phyloP scores from a whole-genome alignment of 2,329 filamentous ascomycete species.

The Ascochyta clinopodiicola region DNA sequence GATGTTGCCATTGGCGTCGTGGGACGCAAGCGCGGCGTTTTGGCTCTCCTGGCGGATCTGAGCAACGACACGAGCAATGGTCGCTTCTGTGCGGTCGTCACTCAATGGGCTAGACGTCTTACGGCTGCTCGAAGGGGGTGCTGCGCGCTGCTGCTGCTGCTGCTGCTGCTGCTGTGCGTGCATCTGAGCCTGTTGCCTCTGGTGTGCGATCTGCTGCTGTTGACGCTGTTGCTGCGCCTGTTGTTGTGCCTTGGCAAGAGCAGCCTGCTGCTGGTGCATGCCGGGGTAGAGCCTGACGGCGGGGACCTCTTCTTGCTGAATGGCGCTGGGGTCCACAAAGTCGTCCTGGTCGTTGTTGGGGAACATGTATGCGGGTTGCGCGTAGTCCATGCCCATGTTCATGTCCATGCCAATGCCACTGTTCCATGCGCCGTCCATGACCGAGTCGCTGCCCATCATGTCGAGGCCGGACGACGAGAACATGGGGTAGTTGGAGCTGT shows the following conservation, averaged over 20 bases:
- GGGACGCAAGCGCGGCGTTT: slow-evolving; percentile 56
- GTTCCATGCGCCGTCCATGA: slow-evolving; percentile 64
- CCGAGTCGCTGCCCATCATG: slow-evolving; percentile 63
- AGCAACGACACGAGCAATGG: slow-evolving; percentile 89
- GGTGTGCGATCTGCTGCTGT: slow-evolving; percentile 56
- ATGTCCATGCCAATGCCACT: slow-evolving; percentile 60
- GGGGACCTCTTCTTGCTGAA: slow-evolving; percentile 67
- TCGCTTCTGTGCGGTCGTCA: slow-evolving; percentile 72
- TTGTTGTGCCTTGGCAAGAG: slow-evolving; percentile 51
- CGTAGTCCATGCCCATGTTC: slow-evolving; percentile 71
- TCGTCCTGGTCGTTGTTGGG: slow-evolving; percentile 56
- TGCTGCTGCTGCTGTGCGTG: slow-evolving; percentile 60
- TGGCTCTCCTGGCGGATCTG: slow-evolving; percentile 82
- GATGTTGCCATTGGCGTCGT: slow-evolving; percentile 56
- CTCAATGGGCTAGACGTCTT: slow-evolving; percentile 49
- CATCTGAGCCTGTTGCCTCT: slow-evolving; percentile 55
- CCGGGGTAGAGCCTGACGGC: slow-evolving; percentile 85
- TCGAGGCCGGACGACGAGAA: slow-evolving; percentile 70
- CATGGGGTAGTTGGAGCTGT: slow-evolving; percentile 48
- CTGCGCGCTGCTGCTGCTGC: slow-evolving; percentile 40
- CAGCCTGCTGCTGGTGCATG: slow-evolving; percentile 89
- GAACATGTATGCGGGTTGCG: slow-evolving; percentile 69
- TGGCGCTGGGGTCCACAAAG: slow-evolving; percentile 76
- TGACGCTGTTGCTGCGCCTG: slow-evolving; percentile 53
- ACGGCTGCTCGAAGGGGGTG: slow-evolving; percentile 34